Conservation (phyloP, 176 grass and related monocot genomes). For the Oryza meridionalis region DNA sequence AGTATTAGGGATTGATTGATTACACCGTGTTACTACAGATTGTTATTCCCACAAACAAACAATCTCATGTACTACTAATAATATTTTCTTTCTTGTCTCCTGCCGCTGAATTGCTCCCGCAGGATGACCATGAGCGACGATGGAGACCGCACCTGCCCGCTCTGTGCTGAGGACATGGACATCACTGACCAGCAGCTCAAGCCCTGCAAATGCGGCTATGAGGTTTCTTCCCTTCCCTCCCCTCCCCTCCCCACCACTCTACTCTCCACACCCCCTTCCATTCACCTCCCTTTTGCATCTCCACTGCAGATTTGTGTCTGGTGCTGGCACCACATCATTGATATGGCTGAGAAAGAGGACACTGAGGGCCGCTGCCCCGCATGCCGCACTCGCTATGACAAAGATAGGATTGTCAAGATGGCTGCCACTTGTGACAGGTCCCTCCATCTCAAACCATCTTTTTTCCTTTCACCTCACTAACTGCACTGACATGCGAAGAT, state of each 20-base stretch:
- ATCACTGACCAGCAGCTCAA: conserved; percentile 65
- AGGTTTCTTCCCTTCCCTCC: conserved; percentile 41
- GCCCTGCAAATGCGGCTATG: conserved; percentile 97
- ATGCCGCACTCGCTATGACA: conserved; percentile 82
- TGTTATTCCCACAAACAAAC: no score
- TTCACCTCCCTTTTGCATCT: not conserved
- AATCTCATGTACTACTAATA: no score
- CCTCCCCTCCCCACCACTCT: not conserved
- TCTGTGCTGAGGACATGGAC: conserved; percentile 98
- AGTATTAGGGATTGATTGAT: no score
- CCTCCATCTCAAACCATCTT: not conserved
- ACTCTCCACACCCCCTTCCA: not conserved
- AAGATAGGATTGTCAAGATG: conserved; percentile 95
- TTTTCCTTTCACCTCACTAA: not conserved
- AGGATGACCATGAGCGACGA: conserved; percentile 95
- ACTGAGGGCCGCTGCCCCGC: conserved; percentile 91
- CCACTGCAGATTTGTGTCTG: conserved; percentile 87
- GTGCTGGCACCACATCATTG: conserved; percentile 99
- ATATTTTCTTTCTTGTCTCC: no score
- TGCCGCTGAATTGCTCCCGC: not conserved
- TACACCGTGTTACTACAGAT: no score
- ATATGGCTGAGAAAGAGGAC: conserved; percentile 97
- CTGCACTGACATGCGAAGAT: not conserved
- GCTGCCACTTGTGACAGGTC: conserved; percentile 82
- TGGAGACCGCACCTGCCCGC: conserved; percentile 92